Conservation (phyloP, 1,284 basidiomycete species). For the Ceratorhiza oryzae-sativae region DNA sequence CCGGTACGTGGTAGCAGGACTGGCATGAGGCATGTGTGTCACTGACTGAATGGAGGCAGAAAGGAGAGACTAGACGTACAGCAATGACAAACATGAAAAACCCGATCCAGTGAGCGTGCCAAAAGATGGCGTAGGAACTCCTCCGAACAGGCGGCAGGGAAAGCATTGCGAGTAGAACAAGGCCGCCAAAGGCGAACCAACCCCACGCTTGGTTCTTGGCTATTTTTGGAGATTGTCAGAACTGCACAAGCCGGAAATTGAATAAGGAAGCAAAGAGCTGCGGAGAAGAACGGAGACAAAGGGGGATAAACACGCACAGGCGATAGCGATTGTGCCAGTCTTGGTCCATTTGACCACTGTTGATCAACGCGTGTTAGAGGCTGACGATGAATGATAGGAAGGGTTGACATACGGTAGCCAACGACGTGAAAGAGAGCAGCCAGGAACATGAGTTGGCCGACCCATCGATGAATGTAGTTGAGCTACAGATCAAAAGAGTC, state of each 20-base stretch:
- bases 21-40: background rate
- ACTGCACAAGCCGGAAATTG: background rate
- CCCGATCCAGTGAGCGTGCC: constrained; percentile 41
- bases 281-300: background rate
- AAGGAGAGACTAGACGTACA: constrained; percentile 22
- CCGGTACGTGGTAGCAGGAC: constrained; percentile 41
- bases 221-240: constrained; percentile 8
- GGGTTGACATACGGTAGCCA: constrained; percentile 41
- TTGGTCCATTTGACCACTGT: constrained; percentile 42
- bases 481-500: constrained; percentile 26
- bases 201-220: constrained; percentile 35
- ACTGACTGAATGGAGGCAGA: background rate
- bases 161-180: constrained; percentile 38
- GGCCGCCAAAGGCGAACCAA: constrained; percentile 42
- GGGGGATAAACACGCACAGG: constrained; percentile 9
- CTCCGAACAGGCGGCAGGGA: constrained; percentile 38
- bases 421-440: constrained; percentile 42
- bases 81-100: constrained; percentile 37
- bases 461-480: constrained; percentile 43
- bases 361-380: background rate
- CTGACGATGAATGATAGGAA: background rate
- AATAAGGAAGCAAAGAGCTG: background rate
- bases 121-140: constrained; percentile 41
- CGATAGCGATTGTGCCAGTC: constrained; percentile 31
- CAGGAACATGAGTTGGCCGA: constrained; percentile 43